Conservation (phyloP, 176 grass and related monocot genomes). For the Chrysopogon serrulatus region DNA sequence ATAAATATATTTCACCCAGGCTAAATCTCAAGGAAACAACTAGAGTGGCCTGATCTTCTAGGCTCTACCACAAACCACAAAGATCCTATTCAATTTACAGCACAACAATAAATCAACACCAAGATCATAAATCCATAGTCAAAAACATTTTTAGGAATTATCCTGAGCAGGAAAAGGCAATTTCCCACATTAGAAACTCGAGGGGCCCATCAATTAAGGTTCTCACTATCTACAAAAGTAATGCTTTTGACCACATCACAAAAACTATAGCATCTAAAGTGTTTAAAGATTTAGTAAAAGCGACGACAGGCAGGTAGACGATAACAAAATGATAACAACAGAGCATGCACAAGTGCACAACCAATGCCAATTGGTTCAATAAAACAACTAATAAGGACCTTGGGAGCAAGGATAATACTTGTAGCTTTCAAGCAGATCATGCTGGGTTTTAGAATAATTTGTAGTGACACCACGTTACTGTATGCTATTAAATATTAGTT, state of each 20-base stretch:
- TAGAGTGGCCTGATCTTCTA: not conserved
- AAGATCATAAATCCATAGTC: not conserved
- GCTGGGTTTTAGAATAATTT: constrained; percentile 13
- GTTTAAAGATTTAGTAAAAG: constrained; percentile 3
- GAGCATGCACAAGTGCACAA: not conserved
- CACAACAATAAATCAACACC: not conserved
- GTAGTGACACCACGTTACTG: not conserved
- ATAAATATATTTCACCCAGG: not conserved
- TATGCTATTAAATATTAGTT: not conserved
- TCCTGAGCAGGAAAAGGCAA: not conserved
- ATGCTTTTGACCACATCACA: not conserved
- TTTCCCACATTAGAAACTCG: constrained; percentile 19
- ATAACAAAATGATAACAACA: not conserved
- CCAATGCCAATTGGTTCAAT: constrained; percentile 11
- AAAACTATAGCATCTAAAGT: not conserved
- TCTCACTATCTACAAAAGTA: not conserved
- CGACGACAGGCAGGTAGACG: not conserved
- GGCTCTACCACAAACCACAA: not conserved
- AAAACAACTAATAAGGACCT: not conserved
- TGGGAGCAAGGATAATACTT: not conserved
- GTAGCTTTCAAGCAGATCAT: constrained; percentile 13
- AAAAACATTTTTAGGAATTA: not conserved
- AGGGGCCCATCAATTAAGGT: not conserved
- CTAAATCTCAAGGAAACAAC: constrained; percentile 9
- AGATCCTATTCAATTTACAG: constrained; percentile 10